Base-by-base conservation (phyloP, 176 grass and related monocot species). In the Eleusine coracana region DNA sequence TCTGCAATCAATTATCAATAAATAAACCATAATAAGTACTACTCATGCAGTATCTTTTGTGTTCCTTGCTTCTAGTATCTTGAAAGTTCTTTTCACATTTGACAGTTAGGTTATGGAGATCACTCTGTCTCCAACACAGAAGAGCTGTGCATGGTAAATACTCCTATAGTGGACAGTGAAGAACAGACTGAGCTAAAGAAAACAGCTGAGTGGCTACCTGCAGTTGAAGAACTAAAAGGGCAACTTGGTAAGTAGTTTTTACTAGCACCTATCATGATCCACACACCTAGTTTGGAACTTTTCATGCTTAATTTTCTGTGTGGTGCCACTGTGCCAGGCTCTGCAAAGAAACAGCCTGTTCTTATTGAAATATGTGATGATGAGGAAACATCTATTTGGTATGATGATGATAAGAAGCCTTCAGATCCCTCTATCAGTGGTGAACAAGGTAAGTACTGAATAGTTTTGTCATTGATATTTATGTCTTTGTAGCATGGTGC, bases 61-160 rank as follows among this genome's bases (percentile, higher is more conserved):
- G 27, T 73, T 56, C 64, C n/a, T 61, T 64, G 71, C 27, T 80
- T 84, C 42, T 65, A 17, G 10, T 55, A 44, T 18, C 16, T 46
- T 82, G 27, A 85, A 56, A 67, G 10, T 86, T 84, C 17, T 65
- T 82, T 39, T 76, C 59, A 79, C 82, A 82, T 82, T 83, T 46
- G 59, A 91, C 83, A 98, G 95, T 80, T 94, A 65, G 87, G 79
- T 64, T 92, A 97, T 88, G 92, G 90, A 55, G 92, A 98, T 93
- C 86, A 88, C 41, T 98, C 86, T 80, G 81, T 68, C 61, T 80
- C 84, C 52, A 89, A 80, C 81, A 93, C 86, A 81, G 87, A 94
- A 87, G 90, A 86, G 68, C 77, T 89, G 73, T 55, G 76, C 10
- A 91, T 89, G 92, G 71, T 95, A 58, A 92, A 95, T 88, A 89